Percentiles rank a stretch among this genome's conserved stretches.
These are phyloP conservation scores for Stephania yunnanensis DNA, from an alignment of 164 flowering plant genomes.

Conservation along the genomic window DNA sequence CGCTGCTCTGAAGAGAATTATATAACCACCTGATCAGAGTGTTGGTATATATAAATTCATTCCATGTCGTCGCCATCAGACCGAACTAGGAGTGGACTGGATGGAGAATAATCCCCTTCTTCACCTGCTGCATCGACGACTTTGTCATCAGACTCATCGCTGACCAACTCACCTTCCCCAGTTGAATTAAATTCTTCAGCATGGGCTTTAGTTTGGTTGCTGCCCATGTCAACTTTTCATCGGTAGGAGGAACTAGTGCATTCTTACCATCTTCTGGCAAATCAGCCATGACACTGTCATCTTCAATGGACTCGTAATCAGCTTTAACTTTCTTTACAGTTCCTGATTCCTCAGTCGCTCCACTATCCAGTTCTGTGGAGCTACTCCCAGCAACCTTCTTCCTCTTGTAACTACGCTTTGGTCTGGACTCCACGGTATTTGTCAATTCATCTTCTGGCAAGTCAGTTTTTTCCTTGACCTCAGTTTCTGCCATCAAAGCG, in stretches of 20 bases:
- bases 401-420: neutral
- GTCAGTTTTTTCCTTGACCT: constrained; percentile 7
- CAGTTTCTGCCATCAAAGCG: neutral
- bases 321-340: neutral
- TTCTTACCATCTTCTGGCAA: neutral
- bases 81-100: constrained; percentile 18
- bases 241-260: neutral
- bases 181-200: neutral
- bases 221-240: neutral
- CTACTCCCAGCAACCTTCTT: constrained; percentile 5
- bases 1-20: neutral
- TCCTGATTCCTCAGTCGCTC: neutral
- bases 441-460: neutral
- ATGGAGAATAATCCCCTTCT: constrained; percentile 18
- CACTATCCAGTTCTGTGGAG: neutral
- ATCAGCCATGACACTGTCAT: neutral
- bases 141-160: neutral
- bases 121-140: neutral
- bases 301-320: neutral
- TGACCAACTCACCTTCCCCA: neutral
- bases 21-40: neutral
- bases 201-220: neutral
- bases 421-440: constrained; percentile 1
- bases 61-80: constrained; percentile 14
- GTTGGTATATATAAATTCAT: neutral